These are phyloP conservation scores for Pontederia crassipes DNA, from an alignment of 176 grass and related monocot species.

Conservation along the genomic window DNA sequence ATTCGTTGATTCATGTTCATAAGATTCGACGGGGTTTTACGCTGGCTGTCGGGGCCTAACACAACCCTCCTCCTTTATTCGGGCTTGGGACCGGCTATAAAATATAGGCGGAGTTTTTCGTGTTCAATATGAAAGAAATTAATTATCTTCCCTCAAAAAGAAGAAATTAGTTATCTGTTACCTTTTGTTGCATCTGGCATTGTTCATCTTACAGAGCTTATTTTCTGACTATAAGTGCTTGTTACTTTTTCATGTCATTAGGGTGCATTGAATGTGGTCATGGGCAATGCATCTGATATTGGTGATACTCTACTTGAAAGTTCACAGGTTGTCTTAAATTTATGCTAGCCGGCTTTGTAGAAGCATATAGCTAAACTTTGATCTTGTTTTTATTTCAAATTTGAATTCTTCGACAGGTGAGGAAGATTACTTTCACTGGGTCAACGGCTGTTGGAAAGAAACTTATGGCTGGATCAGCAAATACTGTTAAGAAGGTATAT, in stretches of 20 bases:
- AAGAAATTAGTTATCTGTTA: too few relatives aligned
- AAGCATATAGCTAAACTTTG: conserved; percentile 9
- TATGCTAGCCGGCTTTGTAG: not conserved
- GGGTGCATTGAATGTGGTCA: conserved; percentile 80
- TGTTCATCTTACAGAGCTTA: too few relatives aligned
- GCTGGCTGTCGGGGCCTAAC: too few relatives aligned
- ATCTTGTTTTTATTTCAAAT: conserved; percentile 7
- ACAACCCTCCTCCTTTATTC: too few relatives aligned
- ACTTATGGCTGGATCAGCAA: conserved; percentile 81
- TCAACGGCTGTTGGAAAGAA: conserved; percentile 98
- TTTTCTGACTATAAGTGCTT: not conserved
- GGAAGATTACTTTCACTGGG: conserved; percentile 96
- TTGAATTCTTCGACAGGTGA: conserved; percentile 52
- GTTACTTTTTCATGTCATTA: conserved; percentile 32
- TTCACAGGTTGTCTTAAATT: conserved; percentile 42
- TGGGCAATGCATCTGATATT: conserved; percentile 90
- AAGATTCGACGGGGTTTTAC: too few relatives aligned
- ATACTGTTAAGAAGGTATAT: conserved; percentile 87
- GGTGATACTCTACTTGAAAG: conserved; percentile 72
- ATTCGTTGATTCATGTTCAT: too few relatives aligned
- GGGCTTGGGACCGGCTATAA: too few relatives aligned
- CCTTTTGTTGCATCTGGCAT: too few relatives aligned
- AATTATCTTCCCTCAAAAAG: too few relatives aligned
- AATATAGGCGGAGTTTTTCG: too few relatives aligned
- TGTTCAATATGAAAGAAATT: too few relatives aligned